Evolutionary conservation across 495 filamentous ascomycete species (phyloP), one percentile per base, ranked within the genome.

Genomic region (Platismatia glauca): DNA sequence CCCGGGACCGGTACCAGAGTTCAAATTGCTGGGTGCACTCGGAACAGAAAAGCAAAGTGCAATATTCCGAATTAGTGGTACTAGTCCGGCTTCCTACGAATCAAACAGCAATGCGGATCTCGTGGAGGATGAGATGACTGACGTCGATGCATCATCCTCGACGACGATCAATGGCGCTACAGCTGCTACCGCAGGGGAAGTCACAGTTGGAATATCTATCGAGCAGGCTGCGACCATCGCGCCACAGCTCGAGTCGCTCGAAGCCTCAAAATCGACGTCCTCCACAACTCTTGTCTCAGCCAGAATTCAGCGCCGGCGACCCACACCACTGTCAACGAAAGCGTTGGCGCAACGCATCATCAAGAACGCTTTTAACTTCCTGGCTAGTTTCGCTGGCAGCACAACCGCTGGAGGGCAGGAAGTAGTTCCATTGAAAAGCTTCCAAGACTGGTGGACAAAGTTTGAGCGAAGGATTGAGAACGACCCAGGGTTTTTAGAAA

Each of bases 391-490:
- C 79, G 87, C 87, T 52, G 79, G 78, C 55, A 74, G 70, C 12
- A 69, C 70, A 15, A 70, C 62, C 13, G 65, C 68, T 22, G 79
- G 75, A 41, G 89, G 83, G 15, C 81, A 87, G 57, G 93, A 97
- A 71, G 85, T 95, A 16, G 88, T 99, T 29, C 90, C 95, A 39
- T 71, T 99, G 60, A 89, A 86, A 76, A 88, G 86, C 16, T 97
- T 99, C 73, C 85, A 89, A 71, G 91, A 96, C 59, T 99, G 95
- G 94, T 99, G 94, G 94, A 79, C 75, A 57, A 97, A 96, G 75
- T 99, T 99, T 78, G 94, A 99, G 83, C 83, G 82, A 44, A 87
- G 84, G 74, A 79, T 97, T 35, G 86, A 91, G 71, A 76, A 81
- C 61, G 94, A 99, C 77, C 95, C 95, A 4, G 77, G 82, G 11